A percentile compares a stretch with the other conserved stretches of the same genome.
Evolutionary conservation across 495 filamentous ascomycete species (phyloP).

Genomic region (Penicillium cataractarum): DNA sequence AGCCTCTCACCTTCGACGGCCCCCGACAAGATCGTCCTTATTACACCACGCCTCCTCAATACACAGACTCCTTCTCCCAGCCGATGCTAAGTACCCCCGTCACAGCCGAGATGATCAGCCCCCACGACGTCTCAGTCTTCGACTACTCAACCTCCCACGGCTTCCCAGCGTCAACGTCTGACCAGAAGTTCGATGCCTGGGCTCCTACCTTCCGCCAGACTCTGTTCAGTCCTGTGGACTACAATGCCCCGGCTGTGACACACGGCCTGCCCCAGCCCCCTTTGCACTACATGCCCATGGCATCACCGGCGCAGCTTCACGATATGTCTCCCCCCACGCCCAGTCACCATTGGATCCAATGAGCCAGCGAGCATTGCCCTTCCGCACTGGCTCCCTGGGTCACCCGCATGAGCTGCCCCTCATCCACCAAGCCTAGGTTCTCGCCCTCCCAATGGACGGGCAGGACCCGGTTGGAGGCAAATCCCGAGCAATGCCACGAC

Average conservation of each 20-base stretch:
- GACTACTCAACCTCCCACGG: constrained; percentile 36
- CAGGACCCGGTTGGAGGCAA: constrained; percentile 25
- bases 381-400: constrained; percentile 40
- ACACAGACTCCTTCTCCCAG: constrained; percentile 40
- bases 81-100: constrained; percentile 38
- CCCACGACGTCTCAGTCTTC: constrained; percentile 37
- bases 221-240: constrained; percentile 45
- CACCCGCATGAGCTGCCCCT: constrained; percentile 36
- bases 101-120: constrained; percentile 35
- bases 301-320: constrained; percentile 31
- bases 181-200: constrained; percentile 42
- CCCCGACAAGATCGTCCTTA: constrained; percentile 37
- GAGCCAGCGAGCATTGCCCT: constrained; percentile 26
- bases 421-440: constrained; percentile 27
- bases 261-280: constrained; percentile 32
- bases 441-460: constrained; percentile 24
- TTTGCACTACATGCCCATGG: constrained; percentile 43
- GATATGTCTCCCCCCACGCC: constrained; percentile 35
- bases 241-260: constrained; percentile 22
- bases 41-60: constrained; percentile 38
- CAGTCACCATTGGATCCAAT: constrained; percentile 27
- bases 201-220: constrained; percentile 45
- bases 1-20: constrained; percentile 40
- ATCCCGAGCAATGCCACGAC: not conserved
- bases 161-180: constrained; percentile 34